phyloP scores from a whole-genome alignment of 83 land plant species.

The Picea abies region DNA sequence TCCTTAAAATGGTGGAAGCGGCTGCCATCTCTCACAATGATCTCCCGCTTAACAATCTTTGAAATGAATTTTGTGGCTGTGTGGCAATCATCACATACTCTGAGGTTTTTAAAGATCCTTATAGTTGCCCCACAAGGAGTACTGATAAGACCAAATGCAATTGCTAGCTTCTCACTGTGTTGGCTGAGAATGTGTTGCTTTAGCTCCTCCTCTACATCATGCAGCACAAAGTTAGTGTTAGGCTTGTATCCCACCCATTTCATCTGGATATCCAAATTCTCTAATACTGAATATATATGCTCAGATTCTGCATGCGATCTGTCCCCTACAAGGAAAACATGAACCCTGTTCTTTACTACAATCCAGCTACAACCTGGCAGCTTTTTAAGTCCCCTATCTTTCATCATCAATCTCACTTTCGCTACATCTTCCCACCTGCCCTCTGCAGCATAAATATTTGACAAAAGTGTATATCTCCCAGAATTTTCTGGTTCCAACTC shows the following conservation, averaged over 20 bases:
- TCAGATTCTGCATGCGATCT: not conserved
- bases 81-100: conserved; percentile 13
- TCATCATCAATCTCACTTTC: conserved; percentile 16
- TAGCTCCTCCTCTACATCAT: conserved; percentile 13
- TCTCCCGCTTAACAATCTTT: not conserved
- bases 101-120: conserved; percentile 12
- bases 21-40: conserved; percentile 10
- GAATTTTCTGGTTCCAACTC: conserved; percentile 8
- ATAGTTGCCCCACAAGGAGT: conserved; percentile 4
- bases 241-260: conserved; percentile 3
- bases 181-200: conserved; percentile 10
- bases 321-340: conserved; percentile 15
- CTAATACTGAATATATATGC: conserved; percentile 8
- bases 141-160: conserved; percentile 7
- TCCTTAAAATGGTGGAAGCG: conserved; percentile 10
- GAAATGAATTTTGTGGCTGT: conserved; percentile 6
- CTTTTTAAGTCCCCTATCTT: conserved; percentile 15
- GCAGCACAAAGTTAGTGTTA: conserved; percentile 3
- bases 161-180: conserved; percentile 12
- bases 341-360: conserved; percentile 11
- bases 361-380: conserved; percentile 23
- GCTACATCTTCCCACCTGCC: conserved; percentile 12
- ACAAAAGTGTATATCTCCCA: conserved; percentile 3
- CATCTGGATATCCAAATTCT: not conserved
- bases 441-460: conserved; percentile 9